Percentiles rank a stretch among this genome's conserved stretches.
Evolutionary conservation across 2,329 filamentous ascomycete genomes (phyloP).

Genomic region (Scedosporium dehoogii): DNA sequence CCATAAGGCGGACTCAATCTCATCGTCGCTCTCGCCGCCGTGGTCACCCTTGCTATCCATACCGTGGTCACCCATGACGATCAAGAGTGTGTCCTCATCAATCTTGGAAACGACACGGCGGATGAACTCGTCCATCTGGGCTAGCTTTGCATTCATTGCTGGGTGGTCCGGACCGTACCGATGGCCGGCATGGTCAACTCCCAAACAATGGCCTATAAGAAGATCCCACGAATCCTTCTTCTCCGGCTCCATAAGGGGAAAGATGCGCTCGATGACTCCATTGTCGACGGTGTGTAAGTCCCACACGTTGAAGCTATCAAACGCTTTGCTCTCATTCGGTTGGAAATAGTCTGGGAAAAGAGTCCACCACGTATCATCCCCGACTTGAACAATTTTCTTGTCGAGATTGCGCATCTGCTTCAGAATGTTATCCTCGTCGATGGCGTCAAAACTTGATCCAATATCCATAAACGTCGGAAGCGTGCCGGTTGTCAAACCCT

Average conservation of each 20-base stretch:
- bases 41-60: conserved; percentile 98
- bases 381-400: conserved; percentile 78
- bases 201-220: conserved; percentile 87
- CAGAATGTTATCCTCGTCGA: conserved; percentile 80
- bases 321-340: conserved; percentile 71
- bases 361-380: conserved; percentile 96
- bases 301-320: conserved; percentile 98
- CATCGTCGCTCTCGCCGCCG: conserved; percentile 94
- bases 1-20: conserved; percentile 90
- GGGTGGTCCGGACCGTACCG: conserved; percentile 88
- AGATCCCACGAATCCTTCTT: conserved; percentile 75
- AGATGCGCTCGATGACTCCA: conserved; percentile 82
- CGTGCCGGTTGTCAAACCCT: conserved; percentile 90
- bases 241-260: conserved; percentile 62
- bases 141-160: conserved; percentile 83
- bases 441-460: conserved; percentile 90
- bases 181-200: conserved; percentile 94
- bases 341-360: conserved; percentile 94
- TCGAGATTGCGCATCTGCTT: conserved; percentile 54
- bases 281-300: conserved; percentile 95
- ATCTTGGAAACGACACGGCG: conserved; percentile 59
- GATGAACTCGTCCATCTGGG: conserved; percentile 81
- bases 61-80: conserved; percentile 98
- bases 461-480: conserved; percentile 90
- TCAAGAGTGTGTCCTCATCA: conserved; percentile 76